Conservation (phyloP, 345 rosid species). For the Brassica cretica region DNA sequence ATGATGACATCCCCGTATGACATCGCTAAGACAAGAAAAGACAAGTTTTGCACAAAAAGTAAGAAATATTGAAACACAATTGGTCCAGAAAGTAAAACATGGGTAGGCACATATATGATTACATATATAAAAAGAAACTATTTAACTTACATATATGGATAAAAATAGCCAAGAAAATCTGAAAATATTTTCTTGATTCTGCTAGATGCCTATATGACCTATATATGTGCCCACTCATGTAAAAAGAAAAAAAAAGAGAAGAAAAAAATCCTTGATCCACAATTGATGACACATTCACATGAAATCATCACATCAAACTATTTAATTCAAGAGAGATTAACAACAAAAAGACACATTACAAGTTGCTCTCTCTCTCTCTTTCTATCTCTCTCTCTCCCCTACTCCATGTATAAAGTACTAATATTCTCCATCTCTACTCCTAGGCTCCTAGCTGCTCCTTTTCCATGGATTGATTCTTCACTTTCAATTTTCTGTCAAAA, state of each 20-base stretch:
- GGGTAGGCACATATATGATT: conserved; percentile 27
- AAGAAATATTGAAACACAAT: conserved; percentile 35
- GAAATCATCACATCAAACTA: conserved; percentile 39
- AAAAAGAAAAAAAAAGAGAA: conserved; percentile 3
- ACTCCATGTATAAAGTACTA: conserved; percentile 38
- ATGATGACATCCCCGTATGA: conserved; percentile 32
- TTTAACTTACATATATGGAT: conserved; percentile 23
- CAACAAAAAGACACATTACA: conserved; percentile 42
- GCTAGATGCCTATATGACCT: conserved; percentile 32
- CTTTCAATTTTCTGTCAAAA: conserved; percentile 30
- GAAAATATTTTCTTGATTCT: conserved; percentile 38
- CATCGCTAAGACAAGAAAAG: conserved; percentile 32
- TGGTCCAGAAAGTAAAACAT: conserved; percentile 35
- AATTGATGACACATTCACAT: conserved; percentile 44
- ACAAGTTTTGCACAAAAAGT: conserved; percentile 37
- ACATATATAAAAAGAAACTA: conserved; percentile 16
- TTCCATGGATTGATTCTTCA: conserved; percentile 24
- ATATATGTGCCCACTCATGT: conserved; percentile 42
- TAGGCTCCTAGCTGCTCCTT: conserved; percentile 28
- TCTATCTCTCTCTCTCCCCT: conserved; percentile 13
- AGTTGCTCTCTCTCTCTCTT: conserved; percentile 27
- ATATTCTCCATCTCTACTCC: conserved; percentile 32
- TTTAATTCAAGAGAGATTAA: conserved; percentile 36
- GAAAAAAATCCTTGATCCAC: conserved; percentile 34
- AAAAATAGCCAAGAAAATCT: conserved; percentile 36